phyloP scores from a whole-genome alignment of 2,329 filamentous ascomycete species.

The Dactylellina cionopaga region DNA sequence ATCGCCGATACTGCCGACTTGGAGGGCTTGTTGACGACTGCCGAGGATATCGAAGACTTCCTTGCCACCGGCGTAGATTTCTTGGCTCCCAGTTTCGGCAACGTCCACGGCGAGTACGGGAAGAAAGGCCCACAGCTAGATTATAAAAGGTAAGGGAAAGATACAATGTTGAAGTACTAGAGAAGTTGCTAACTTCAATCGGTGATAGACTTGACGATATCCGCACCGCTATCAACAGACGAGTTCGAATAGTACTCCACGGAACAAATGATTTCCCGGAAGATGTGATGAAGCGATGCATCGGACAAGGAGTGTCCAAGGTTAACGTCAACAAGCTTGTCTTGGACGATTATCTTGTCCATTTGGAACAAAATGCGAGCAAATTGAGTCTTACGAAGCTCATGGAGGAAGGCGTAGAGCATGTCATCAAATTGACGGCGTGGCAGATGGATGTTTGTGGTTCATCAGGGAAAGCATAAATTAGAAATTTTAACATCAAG shows the following conservation, averaged over 20 bases:
- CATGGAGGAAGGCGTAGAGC: constrained; percentile 64
- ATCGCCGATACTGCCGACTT: constrained; percentile 74
- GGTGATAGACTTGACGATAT: constrained; percentile 61
- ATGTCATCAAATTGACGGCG: constrained; percentile 60
- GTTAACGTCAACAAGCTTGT: constrained; percentile 70
- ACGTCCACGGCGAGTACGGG: constrained; percentile 79
- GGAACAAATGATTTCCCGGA: constrained; percentile 68
- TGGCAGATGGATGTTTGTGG: constrained; percentile 65
- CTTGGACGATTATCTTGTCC: constrained; percentile 63
- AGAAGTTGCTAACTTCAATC: neutral
- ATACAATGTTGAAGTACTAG: neutral
- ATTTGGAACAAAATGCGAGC: constrained; percentile 61
- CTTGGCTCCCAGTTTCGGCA: constrained; percentile 79
- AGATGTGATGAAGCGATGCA: constrained; percentile 66
- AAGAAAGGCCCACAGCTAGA: constrained; percentile 72
- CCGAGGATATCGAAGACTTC: constrained; percentile 76
- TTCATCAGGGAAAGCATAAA: constrained; percentile 63
- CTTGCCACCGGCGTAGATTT: constrained; percentile 77
- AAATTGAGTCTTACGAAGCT: constrained; percentile 60
- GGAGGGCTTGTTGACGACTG: constrained; percentile 73
- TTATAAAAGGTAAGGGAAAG: constrained; percentile 65
- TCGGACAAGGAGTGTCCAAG: constrained; percentile 66
- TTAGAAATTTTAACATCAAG: neutral
- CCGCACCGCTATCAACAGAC: constrained; percentile 59
- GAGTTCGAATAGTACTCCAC: constrained; percentile 67